These are phyloP conservation scores for Huntiella moniliformis DNA, from an alignment of 2,329 filamentous ascomycete genomes.

Conservation along the genomic window DNA sequence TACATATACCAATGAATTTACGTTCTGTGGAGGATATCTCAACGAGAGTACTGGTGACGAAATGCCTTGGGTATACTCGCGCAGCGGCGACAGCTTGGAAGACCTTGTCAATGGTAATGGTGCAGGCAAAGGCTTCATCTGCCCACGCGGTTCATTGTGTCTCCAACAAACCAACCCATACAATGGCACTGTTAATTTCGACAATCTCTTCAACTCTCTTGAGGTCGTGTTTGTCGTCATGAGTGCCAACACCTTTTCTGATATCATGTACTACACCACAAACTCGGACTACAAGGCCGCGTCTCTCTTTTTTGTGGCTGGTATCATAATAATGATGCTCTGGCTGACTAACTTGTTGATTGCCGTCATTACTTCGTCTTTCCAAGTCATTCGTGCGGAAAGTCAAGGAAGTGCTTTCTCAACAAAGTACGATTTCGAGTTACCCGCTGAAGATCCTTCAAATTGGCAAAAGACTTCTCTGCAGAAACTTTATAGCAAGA, in stretches of 20 bases:
- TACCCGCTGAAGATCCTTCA: slow-evolving; percentile 41
- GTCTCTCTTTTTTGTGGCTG: slow-evolving; percentile 55
- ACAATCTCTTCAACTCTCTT: slow-evolving; percentile 80
- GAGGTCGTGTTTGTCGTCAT: slow-evolving; percentile 96
- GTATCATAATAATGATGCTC: slow-evolving; percentile 79
- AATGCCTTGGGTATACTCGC: slow-evolving; percentile 47
- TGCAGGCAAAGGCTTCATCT: slow-evolving; percentile 67
- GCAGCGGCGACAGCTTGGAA: slow-evolving; percentile 19
- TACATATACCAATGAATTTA: slow-evolving; percentile 43
- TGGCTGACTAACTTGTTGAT: slow-evolving; percentile 93
- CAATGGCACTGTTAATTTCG: slow-evolving; percentile 77
- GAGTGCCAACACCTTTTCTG: slow-evolving; percentile 92
- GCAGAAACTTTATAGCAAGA: slow-evolving; percentile 58
- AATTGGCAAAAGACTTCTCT: slow-evolving; percentile 28
- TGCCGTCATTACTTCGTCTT: slow-evolving; percentile 94
- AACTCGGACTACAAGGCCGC: slow-evolving; percentile 79
- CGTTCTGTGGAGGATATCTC: slow-evolving; percentile 77
- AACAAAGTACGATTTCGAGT: slow-evolving; percentile 19
- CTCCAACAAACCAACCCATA: slow-evolving; percentile 62
- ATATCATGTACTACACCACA: slow-evolving; percentile 84
- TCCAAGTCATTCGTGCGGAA: slow-evolving; percentile 94
- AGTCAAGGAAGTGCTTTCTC: slow-evolving; percentile 78
- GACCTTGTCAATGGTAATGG: slow-evolving; percentile 32
- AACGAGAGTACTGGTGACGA: slow-evolving; percentile 35
- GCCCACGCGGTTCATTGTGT: slow-evolving; percentile 67